A percentile compares a stretch with the other conserved stretches of the same genome.
Conservation (phyloP, 352 stramenopile species). For the Blastocystis sp. region DNA sequence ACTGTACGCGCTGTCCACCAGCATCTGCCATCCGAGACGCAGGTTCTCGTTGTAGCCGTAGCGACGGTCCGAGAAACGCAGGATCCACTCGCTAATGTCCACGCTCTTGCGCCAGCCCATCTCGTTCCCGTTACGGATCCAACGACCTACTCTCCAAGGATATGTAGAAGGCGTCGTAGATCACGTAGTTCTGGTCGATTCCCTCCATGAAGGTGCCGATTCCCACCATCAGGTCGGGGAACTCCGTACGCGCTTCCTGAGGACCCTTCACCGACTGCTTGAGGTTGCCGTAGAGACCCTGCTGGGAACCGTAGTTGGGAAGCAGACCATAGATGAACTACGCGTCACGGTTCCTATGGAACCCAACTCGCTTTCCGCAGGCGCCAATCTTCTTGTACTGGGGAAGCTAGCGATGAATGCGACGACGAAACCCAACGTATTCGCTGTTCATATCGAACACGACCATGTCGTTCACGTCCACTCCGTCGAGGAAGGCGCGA, state of each 20-base stretch:
- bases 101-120: constrained; percentile 57
- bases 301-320: constrained; percentile 72
- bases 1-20: constrained; percentile 68
- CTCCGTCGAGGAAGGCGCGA: constrained; percentile 60
- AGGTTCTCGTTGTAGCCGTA: constrained; percentile 67
- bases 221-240: constrained; percentile 68
- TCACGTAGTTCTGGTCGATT: constrained; percentile 74
- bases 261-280: constrained; percentile 65
- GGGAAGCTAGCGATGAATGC: neutral
- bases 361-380: constrained; percentile 66
- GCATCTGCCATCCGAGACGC: constrained; percentile 64
- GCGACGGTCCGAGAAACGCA: constrained; percentile 64
- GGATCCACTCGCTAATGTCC: constrained; percentile 63
- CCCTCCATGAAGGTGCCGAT: constrained; percentile 72
- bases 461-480: constrained; percentile 68
- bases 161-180: constrained; percentile 71
- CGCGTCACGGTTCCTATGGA: constrained; percentile 71
- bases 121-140: neutral
- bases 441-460: constrained; percentile 71
- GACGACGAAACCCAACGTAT: constrained; percentile 18
- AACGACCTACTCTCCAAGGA: constrained; percentile 63
- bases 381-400: constrained; percentile 63
- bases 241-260: constrained; percentile 61
- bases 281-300: constrained; percentile 69
- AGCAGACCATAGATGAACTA: constrained; percentile 74